phyloP scores from a whole-genome alignment of 129 eudicot genomes.

The Oenanthe sinensis region DNA sequence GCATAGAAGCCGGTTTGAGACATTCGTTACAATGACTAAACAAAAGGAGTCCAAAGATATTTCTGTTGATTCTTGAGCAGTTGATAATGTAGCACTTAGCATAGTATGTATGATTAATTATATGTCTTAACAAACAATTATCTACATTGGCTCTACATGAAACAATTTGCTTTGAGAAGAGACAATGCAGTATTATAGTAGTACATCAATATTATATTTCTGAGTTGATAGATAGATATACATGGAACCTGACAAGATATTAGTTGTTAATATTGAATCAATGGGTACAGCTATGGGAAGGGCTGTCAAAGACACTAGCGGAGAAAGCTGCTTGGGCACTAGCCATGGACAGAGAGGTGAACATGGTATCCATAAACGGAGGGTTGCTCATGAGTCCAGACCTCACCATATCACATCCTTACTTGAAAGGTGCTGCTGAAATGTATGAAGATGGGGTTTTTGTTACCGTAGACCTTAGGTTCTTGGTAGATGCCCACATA shows the following conservation, averaged over 20 bases:
- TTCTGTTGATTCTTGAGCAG: not conserved
- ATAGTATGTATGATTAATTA: not conserved
- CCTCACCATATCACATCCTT: constrained; percentile 62
- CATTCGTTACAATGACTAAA: not conserved
- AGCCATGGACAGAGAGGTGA: constrained; percentile 90
- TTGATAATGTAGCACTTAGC: not conserved
- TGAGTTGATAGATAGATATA: not conserved
- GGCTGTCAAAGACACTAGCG: constrained; percentile 66
- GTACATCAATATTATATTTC: not conserved
- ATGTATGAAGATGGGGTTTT: constrained; percentile 82
- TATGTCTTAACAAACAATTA: not conserved
- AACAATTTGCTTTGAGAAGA: not conserved
- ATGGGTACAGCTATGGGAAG: constrained; percentile 72
- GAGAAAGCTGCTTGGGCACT: constrained; percentile 89
- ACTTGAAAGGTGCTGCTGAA: constrained; percentile 86
- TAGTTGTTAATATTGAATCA: not conserved
- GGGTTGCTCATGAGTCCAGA: constrained; percentile 56
- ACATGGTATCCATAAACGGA: constrained; percentile 75
- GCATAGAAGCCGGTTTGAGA: not conserved
- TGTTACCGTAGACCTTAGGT: constrained; percentile 65
- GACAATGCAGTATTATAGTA: not conserved
- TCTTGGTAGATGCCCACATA: constrained; percentile 75
- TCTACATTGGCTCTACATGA: not conserved
- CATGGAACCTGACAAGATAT: not conserved
- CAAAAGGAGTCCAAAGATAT: not conserved